Evolutionary conservation across 2,329 filamentous ascomycete genomes (phyloP), one percentile per base, ranked within the genome.

Genomic region (Xylariaceae sp.): DNA sequence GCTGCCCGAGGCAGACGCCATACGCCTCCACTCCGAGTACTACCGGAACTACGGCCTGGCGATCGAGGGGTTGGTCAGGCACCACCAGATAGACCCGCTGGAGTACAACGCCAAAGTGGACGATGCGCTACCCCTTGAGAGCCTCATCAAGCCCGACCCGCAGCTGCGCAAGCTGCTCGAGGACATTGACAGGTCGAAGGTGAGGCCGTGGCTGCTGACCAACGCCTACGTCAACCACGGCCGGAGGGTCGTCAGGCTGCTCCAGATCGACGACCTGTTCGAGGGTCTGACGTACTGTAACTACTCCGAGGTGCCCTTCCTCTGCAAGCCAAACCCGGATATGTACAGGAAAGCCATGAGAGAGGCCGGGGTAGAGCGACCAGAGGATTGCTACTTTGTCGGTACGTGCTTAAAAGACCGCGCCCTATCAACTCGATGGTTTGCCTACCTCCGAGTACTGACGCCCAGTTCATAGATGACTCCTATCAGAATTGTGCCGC

Each of bases 31-130:
- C 64, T 73, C 80, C 61, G 85, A 89, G 54, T 98, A 98, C 69
- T 98, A 97, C 69, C 83, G 81, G 56, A 88, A 86, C 61, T 98
- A 98, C 60, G 92, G 94, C 19, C 78, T 98, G n/a, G 92, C 92
- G 19, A 94, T 98, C 48, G 88, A 97, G 66, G 92, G 92, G 2
- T 75, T 98, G 1, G 87, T 95, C 26, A 81, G 88, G 8, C 85
- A 96, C 64, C 92, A 98, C 68, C 81, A 94, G 63, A 94, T 98
- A 54, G 87, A 97, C 56, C 86, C 92, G 1, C 71, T 98, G 4
- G 88, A 94, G 39, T 98, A 97, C 70, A 98, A 98, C 62, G 67
- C 76, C 49, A 83, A 94, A 64, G 92, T 98, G 9, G 92, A 98
- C 59, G 92, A 98, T 61, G 92, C 92, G 3, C 67, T 98, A 15